Base-by-base conservation (phyloP, 495 filamentous ascomycete species). In the Aspergillus sclerotioniger region DNA sequence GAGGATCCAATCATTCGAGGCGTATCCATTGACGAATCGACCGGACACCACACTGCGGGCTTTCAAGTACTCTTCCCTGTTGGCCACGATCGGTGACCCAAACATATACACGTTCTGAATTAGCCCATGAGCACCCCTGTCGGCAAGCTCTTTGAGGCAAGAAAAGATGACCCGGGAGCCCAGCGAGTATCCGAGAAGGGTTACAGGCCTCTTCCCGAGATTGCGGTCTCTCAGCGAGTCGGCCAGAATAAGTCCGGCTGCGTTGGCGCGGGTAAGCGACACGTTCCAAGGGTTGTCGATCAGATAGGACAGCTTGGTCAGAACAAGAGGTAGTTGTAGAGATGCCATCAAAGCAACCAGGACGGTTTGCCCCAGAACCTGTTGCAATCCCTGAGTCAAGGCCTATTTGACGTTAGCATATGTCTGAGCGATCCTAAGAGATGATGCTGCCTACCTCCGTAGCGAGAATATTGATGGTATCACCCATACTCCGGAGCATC, bases 231-330 rank as follows among this genome's bases (percentile, higher is more conserved):
- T 91, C 41, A 99, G 73, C 1, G 92, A 96, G 72, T 99, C 94
- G 1, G 94, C 94, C 21, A 99, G 82, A 63, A 99, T 94, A n/a
- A 96, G 78, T 6, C 94, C 94, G 25, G 93, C 90, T 51, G 87
- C 79, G 60, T 87, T 89, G 37, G 94, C 95, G 56, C 94, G 87
- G 58, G 91, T 90, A 21, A 96, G 81, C 3, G 95, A 98, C 16
- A 96, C 92, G 15, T 86, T 90, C 94, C 94, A 99, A 0, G 94
- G 94, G 62, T 99, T 99, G 71, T 99, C 94, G 64, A 99, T 96
- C 8, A 99, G 79, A 66, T 99, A 99, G 4, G 94, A 83, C 8
- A 99, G 86, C 66, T 99, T 99, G 3, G 92, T 91, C 20, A 99
- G 79, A 3, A 97, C 87, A 31, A 99, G 84, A 3, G 94, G 94